Evolutionary conservation across 169 alveolate species (phyloP).

Genomic region (Theileria parva): DNA sequence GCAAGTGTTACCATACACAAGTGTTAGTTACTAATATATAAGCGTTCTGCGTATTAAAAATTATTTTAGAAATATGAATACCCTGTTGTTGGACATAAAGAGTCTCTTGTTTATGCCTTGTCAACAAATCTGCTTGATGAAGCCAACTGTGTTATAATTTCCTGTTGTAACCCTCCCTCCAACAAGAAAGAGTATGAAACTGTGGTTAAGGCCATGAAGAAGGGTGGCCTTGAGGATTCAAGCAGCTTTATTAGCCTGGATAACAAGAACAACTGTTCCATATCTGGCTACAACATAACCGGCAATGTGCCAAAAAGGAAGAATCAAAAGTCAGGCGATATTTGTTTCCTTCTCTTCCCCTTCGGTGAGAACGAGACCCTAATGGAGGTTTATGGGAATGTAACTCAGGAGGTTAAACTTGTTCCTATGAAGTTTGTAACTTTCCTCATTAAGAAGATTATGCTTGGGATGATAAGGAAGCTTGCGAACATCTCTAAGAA

Average conservation of each 20-base stretch:
- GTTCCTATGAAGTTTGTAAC: slow-evolving; percentile 44
- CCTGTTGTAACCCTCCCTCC: slow-evolving; percentile 55
- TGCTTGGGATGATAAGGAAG: slow-evolving; percentile 26
- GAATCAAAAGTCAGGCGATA: slow-evolving; percentile 51
- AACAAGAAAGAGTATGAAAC: slow-evolving; percentile 26
- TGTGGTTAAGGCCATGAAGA: slow-evolving; percentile 11
- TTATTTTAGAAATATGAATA: slow-evolving; percentile 29
- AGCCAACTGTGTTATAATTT: slow-evolving; percentile 48
- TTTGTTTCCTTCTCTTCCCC: slow-evolving; percentile 55
- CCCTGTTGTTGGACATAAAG: slow-evolving; percentile 56
- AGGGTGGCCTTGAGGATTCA: slow-evolving; percentile 44
- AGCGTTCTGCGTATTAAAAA: not conserved
- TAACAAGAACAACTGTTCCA: not conserved
- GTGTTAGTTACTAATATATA: not conserved
- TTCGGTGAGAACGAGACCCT: slow-evolving; percentile 51
- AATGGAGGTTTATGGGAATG: slow-evolving; percentile 50
- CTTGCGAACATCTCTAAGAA: slow-evolving; percentile 38
- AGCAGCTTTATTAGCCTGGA: slow-evolving; percentile 14
- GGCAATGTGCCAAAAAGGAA: slow-evolving; percentile 6
- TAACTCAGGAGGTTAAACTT: slow-evolving; percentile 39
- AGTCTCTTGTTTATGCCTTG: slow-evolving; percentile 39
- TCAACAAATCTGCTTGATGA: slow-evolving; percentile 60
- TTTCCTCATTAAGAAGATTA: slow-evolving; percentile 51
- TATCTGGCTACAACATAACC: slow-evolving; percentile 20
- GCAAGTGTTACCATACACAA: not conserved